phyloP scores from a whole-genome alignment of 306 rosid species.

The Herpetospermum pedunculosum region DNA sequence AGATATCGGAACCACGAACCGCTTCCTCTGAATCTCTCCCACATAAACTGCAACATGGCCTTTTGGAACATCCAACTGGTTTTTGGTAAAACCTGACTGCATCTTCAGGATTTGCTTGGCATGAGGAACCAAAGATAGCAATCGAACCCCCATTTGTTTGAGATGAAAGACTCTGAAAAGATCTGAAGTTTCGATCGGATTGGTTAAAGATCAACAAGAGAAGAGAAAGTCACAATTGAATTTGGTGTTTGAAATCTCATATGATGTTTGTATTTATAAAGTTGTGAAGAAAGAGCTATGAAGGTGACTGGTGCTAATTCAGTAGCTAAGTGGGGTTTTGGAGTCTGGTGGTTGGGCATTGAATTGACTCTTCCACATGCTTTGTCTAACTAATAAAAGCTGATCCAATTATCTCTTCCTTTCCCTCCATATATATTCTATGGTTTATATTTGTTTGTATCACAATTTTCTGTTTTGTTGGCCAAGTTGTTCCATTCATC shows the following conservation, averaged over 20 bases:
- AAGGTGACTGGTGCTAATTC: background rate
- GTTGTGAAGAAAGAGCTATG: background rate
- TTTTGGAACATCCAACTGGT: background rate
- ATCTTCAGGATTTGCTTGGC: background rate
- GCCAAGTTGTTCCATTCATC: constrained; percentile 1
- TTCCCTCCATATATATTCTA: background rate
- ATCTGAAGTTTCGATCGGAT: background rate
- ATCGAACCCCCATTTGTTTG: background rate
- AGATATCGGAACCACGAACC: constrained; percentile 15
- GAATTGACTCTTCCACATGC: background rate
- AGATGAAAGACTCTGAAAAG: background rate
- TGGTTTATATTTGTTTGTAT: background rate
- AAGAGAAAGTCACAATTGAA: background rate
- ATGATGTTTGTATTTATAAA: background rate
- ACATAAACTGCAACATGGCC: background rate
- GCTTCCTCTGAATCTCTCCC: background rate
- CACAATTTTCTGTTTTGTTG: background rate
- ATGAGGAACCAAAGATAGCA: background rate
- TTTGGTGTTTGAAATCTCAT: background rate
- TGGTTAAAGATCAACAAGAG: background rate
- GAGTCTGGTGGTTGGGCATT: background rate
- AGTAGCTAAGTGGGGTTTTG: background rate
- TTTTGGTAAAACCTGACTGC: background rate
- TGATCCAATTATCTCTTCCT: background rate
- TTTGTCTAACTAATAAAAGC: background rate